Evolutionary conservation across 139 green algal genomes (phyloP).

Genomic region (Chlamydomonas asymmetrica): DNA sequence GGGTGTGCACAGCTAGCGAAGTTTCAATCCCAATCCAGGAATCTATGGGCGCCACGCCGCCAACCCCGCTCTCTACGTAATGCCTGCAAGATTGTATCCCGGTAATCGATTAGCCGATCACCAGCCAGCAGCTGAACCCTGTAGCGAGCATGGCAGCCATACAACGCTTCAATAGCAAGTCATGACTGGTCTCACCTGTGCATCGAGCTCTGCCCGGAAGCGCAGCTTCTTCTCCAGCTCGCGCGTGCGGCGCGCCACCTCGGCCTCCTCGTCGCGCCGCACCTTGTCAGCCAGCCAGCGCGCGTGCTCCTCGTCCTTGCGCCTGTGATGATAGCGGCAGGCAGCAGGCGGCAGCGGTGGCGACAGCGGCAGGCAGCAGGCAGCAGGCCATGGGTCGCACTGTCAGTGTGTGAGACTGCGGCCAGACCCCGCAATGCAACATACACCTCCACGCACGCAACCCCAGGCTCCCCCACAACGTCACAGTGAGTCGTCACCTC

Average conservation of each 20-base stretch:
- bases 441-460: background rate
- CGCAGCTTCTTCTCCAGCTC: background rate
- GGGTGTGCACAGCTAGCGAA: no score
- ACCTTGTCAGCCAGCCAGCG: constrained; percentile 7
- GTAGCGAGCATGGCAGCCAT: no score
- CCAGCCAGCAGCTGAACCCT: no score
- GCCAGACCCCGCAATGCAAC: no score
- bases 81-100: no score
- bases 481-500: no score
- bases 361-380: background rate
- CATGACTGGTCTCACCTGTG: constrained; percentile 10
- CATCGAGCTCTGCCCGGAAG: constrained; percentile 1
- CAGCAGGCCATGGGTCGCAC: background rate
- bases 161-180: no score
- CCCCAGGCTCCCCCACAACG: background rate
- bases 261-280: background rate
- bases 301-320: constrained; percentile 23
- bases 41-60: no score
- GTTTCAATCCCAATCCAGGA: no score
- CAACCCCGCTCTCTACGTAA: no score
- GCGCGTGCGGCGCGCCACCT: constrained; percentile 4
- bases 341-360: background rate
- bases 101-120: no score
- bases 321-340: no score
- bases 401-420: background rate